phyloP scores from a whole-genome alignment of 2,329 filamentous ascomycete species.

The Xylariaceae sp. region DNA sequence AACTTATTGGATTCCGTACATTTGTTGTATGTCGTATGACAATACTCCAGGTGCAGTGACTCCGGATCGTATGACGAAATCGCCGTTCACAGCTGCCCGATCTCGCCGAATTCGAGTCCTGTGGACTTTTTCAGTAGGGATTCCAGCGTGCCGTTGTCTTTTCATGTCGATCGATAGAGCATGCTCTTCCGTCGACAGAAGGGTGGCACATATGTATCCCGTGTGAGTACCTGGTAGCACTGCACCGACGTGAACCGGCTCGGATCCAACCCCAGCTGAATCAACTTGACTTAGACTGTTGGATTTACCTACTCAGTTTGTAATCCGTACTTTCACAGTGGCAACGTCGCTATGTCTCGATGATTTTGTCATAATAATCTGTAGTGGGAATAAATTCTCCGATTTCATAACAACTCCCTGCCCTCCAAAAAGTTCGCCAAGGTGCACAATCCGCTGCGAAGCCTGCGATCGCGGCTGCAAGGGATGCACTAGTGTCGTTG shows the following conservation, averaged over 20 bases:
- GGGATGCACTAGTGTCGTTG: too few species aligned
- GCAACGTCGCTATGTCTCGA: too few species aligned
- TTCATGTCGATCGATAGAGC: background rate
- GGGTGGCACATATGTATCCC: too few species aligned
- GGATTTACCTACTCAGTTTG: too few species aligned
- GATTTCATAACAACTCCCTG: background rate
- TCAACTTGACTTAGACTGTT: too few species aligned
- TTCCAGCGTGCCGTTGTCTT: background rate
- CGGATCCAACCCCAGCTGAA: too few species aligned
- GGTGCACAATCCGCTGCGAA: background rate
- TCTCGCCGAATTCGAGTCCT: background rate
- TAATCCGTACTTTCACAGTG: too few species aligned
- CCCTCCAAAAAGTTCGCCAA: background rate
- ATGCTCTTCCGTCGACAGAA: too few species aligned
- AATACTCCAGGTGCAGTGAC: background rate
- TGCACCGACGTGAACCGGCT: too few species aligned
- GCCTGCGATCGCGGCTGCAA: background rate
- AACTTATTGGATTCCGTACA: background rate
- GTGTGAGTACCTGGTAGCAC: too few species aligned
- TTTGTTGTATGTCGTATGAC: background rate
- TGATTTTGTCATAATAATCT: too few species aligned
- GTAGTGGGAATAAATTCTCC: background rate
- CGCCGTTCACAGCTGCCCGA: background rate
- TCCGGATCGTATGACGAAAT: conserved; percentile 1
- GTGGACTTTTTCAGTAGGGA: background rate